A percentile compares a stretch with the other conserved stretches of the same genome.
Conservation (phyloP, 192 early-diverging fungal genomes). For the Tieghemiomyces parasiticus region DNA sequence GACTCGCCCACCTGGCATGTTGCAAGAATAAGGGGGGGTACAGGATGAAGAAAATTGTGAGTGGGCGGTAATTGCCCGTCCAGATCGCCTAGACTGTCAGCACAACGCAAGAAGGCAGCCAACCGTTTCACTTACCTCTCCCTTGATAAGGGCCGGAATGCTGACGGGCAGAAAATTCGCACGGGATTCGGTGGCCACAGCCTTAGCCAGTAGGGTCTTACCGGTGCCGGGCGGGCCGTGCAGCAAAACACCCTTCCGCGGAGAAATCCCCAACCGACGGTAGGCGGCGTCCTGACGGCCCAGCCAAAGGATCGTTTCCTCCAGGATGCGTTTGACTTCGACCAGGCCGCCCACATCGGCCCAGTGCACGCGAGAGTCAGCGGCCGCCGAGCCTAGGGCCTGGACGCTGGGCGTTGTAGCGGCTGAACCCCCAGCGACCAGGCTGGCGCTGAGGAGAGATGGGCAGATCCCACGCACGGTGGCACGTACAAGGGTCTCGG, state of each 20-base stretch:
- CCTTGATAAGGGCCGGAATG: conserved; percentile 72
- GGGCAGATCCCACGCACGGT: conserved; percentile 4
- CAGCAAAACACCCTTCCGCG: conserved; percentile 70
- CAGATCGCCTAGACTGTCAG: too few relatives aligned
- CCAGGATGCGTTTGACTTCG: conserved; percentile 47
- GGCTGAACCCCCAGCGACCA: background rate
- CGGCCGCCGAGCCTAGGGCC: conserved; percentile 19
- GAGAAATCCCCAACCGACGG: conserved; percentile 44
- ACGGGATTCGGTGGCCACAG: conserved; percentile 61
- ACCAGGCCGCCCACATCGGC: conserved; percentile 67
- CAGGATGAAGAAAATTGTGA: too few relatives aligned
- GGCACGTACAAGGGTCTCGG: conserved; percentile 17
- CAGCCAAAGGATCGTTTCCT: conserved; percentile 70
- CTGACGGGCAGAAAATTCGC: conserved; percentile 69
- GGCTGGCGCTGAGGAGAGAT: background rate
- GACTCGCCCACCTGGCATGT: conserved; percentile 64
- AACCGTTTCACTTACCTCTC: conserved; percentile 35
- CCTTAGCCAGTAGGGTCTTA: conserved; percentile 80
- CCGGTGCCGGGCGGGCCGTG: conserved; percentile 86
- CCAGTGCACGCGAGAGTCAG: conserved; percentile 41
- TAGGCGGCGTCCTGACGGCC: conserved; percentile 48
- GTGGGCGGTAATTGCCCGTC: too few relatives aligned
- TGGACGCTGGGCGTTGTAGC: conserved; percentile 19
- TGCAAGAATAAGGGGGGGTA: background rate
- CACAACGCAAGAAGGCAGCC: too few relatives aligned